Percentiles rank a stretch among this genome's conserved stretches.
Evolutionary conservation across 1,284 basidiomycete genomes (phyloP).

Genomic region (Puccinia brachypodii): DNA sequence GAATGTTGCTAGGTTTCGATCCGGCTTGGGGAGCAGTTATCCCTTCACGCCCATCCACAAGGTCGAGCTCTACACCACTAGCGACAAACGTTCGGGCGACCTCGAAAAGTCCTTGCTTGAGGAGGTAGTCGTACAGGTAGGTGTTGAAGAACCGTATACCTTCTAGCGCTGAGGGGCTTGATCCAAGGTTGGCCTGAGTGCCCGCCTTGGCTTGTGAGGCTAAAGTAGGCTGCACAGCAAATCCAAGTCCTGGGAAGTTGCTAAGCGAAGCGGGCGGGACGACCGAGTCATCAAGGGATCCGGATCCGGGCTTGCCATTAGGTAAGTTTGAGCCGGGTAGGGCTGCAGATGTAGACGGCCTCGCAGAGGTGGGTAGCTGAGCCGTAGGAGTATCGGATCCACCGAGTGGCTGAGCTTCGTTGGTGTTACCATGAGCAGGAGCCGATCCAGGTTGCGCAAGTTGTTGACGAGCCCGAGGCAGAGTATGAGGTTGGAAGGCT

Average conservation of each 20-base stretch:
- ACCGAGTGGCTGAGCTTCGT: background rate
- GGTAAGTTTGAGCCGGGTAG: background rate
- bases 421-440: background rate
- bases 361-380: background rate
- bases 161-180: background rate
- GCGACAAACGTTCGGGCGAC: slow-evolving; percentile 37
- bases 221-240: background rate
- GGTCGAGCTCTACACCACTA: slow-evolving; percentile 37
- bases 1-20: slow-evolving; percentile 19
- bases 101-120: slow-evolving; percentile 47
- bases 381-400: background rate
- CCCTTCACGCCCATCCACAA: slow-evolving; percentile 11
- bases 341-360: background rate
- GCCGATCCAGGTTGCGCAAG: slow-evolving; percentile 3
- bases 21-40: background rate
- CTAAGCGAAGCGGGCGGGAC: slow-evolving; percentile 6
- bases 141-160: slow-evolving; percentile 41
- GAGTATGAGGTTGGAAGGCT: background rate
- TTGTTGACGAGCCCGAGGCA: background rate
- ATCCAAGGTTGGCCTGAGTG: background rate
- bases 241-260: slow-evolving; percentile 27
- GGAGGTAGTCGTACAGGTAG: slow-evolving; percentile 41
- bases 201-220: background rate
- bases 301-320: slow-evolving; percentile 14
- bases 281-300: slow-evolving; percentile 12